phyloP scores from a whole-genome alignment of 768 basidiomycete genomes.

The Termitomyces bulborhizus region DNA sequence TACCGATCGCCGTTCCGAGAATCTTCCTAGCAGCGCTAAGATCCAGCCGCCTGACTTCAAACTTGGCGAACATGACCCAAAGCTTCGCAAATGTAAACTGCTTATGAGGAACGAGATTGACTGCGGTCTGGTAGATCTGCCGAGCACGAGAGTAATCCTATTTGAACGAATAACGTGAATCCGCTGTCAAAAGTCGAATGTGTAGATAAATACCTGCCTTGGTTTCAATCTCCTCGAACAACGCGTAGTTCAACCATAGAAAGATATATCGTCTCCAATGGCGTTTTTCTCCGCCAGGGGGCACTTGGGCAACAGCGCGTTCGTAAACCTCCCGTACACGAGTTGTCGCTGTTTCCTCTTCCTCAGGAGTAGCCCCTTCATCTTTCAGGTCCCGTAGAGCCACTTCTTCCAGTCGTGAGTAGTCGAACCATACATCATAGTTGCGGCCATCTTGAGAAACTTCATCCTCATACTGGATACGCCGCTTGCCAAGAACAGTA shows the following conservation, averaged over 20 bases:
- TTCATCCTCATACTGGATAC: conserved; percentile 98
- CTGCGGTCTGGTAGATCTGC: conserved; percentile 88
- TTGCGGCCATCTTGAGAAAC: conserved; percentile 85
- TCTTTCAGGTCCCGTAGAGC: conserved; percentile 71
- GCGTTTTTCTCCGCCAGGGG: conserved; percentile 89
- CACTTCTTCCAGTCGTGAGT: conserved; percentile 87
- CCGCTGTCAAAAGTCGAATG: not conserved
- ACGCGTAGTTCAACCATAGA: conserved; percentile 91
- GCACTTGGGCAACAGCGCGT: conserved; percentile 90
- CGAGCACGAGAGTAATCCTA: conserved; percentile 82
- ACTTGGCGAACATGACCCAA: conserved; percentile 89
- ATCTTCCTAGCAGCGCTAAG: conserved; percentile 82
- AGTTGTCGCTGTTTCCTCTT: conserved; percentile 52
- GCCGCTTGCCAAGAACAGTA: conserved; percentile 94
- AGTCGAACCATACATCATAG: conserved; percentile 99
- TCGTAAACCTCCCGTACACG: conserved; percentile 94
- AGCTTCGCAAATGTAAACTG: conserved; percentile 97
- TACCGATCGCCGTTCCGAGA: conserved; percentile 85
- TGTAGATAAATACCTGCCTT: conserved; percentile 46
- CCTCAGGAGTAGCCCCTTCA: conserved; percentile 68
- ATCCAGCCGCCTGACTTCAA: conserved; percentile 83
- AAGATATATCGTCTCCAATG: conserved; percentile 90
- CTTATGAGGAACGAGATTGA: conserved; percentile 90
- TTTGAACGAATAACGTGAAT: not conserved
- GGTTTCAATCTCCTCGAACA: conserved; percentile 95